These are phyloP conservation scores for Penicillium nucicola DNA, from an alignment of 495 filamentous ascomycete genomes.

Conservation along the genomic window DNA sequence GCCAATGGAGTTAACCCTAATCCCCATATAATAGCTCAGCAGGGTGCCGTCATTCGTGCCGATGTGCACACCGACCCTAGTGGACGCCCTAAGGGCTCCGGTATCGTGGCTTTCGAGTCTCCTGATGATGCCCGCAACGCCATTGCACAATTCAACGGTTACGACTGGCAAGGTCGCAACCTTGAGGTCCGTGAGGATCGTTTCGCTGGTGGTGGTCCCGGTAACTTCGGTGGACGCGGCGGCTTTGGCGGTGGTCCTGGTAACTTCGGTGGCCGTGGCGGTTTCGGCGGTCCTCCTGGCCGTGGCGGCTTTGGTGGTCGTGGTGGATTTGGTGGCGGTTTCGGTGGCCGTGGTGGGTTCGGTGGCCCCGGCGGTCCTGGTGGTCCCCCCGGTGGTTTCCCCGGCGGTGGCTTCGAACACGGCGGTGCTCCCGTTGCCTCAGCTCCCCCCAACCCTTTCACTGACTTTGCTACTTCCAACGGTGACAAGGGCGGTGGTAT, in stretches of 20 bases:
- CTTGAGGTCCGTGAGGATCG: slow-evolving; percentile 96
- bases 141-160: slow-evolving; percentile 95
- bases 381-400: slow-evolving; percentile 22
- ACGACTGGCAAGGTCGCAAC: slow-evolving; percentile 93
- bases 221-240: slow-evolving; percentile 45
- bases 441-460: slow-evolving; percentile 87
- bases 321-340: slow-evolving; percentile 45
- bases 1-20: slow-evolving; percentile 31
- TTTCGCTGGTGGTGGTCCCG: slow-evolving; percentile 65
- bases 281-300: slow-evolving; percentile 32
- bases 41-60: slow-evolving; percentile 87
- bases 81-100: slow-evolving; percentile 90
- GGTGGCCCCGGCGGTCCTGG: slow-evolving; percentile 32
- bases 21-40: slow-evolving; percentile 51
- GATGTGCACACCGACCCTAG: slow-evolving; percentile 92
- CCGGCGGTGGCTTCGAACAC: slow-evolving; percentile 33
- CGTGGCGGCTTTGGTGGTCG: slow-evolving; percentile 34
- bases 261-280: slow-evolving; percentile 18
- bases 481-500: slow-evolving; percentile 81
- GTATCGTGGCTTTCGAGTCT: slow-evolving; percentile 94
- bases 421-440: slow-evolving; percentile 33
- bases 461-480: slow-evolving; percentile 85
- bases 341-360: slow-evolving; percentile 27
- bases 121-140: slow-evolving; percentile 93
- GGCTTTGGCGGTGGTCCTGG: slow-evolving; percentile 52